Evolutionary conservation across 2,329 filamentous ascomycete genomes (phyloP), one percentile per base, ranked within the genome.

Genomic region (Diaporthe nobilis): DNA sequence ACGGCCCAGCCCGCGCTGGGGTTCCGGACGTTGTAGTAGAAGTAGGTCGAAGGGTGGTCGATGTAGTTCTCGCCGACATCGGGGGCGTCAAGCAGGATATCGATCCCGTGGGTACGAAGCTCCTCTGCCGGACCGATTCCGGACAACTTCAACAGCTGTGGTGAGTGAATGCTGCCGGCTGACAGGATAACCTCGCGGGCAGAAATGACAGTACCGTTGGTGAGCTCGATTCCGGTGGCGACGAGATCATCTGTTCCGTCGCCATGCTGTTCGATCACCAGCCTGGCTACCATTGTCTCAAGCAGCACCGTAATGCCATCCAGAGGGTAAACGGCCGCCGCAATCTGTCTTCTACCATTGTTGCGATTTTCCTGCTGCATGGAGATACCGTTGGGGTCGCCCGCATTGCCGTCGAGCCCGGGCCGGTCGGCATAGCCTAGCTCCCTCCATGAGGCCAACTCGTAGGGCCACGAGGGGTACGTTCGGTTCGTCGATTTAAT

Each of bases 81-180:
- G 0, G 81, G 80, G 10, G 81, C 78, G 58, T 84, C 81, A 8
- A 79, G 74, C 7, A 82, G 47, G 13, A 82, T 77, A 4, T 79
- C 76, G 47, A 84, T 82, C n/a, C 75, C 75, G 53, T 78, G 76
- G 25, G 75, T 71, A 7, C 72, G 55, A 3, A 84, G 79, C 22
- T 82, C 76, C 6, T 57, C 75, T 0, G 76, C 58, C 0, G 81
- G 79, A 39, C 83, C 83, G 42, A 85, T 80, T 8, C 83, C 83
- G 28, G 80, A 82, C 3, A 83, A 77, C 74, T 82, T 80, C 5
- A 85, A 79, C 6, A 84, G 77, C 39, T 82, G 81, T 0, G 83
- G 83, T 0, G 81, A 81, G 58, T 81, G 79, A 70, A 81, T 78
- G 2, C 80, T 58, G 10, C 83, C 82, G 2, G 78, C 81, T 10